These are phyloP conservation scores for Tulasnella sp. DNA, from an alignment of 768 basidiomycete genomes.

Conservation along the genomic window DNA sequence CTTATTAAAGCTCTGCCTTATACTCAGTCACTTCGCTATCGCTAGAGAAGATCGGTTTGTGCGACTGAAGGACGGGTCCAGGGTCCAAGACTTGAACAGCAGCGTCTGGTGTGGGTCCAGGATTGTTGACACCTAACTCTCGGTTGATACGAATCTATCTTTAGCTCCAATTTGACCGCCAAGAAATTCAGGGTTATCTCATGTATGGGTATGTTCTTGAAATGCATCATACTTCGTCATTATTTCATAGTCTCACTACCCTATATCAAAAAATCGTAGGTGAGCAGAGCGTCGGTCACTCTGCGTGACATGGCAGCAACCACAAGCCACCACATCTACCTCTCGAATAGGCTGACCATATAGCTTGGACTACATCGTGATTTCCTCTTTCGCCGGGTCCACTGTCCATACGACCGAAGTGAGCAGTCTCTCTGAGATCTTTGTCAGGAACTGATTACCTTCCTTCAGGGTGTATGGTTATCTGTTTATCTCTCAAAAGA, in stretches of 20 bases:
- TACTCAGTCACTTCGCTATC: constrained; percentile 53
- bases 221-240: no score
- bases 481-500: constrained; percentile 12
- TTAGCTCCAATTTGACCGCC: constrained; percentile 48
- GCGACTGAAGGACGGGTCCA: constrained; percentile 49
- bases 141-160: constrained; percentile 55
- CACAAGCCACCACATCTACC: no score
- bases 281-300: constrained; percentile 47
- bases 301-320: no score
- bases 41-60: constrained; percentile 49
- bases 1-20: constrained; percentile 47
- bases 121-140: constrained; percentile 48
- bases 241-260: background rate
- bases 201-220: constrained; percentile 39
- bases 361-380: constrained; percentile 46
- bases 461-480: constrained; percentile 9
- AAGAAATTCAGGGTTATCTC: constrained; percentile 58
- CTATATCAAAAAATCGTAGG: constrained; percentile 26
- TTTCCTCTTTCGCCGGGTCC: constrained; percentile 54
- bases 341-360: constrained; percentile 35
- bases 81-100: constrained; percentile 39
- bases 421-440: background rate
- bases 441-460: no score
- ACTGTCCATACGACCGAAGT: constrained; percentile 38
- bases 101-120: constrained; percentile 45